Base-by-base conservation (phyloP, 1,139 yeast genomes). In the Yamadazyma conglobata region DNA sequence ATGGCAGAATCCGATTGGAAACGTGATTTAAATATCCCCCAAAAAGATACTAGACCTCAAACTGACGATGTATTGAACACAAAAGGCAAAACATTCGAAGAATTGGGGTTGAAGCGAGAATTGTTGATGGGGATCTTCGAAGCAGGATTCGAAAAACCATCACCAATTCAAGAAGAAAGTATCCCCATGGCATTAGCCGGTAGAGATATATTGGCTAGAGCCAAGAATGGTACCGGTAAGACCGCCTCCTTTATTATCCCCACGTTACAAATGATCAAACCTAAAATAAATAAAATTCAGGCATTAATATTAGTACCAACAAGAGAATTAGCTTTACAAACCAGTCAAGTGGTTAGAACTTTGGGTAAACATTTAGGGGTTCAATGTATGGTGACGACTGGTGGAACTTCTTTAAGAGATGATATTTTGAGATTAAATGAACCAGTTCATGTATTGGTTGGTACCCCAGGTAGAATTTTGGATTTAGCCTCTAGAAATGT, bases 141-240 rank as follows among this genome's bases (percentile, higher is more conserved):
- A 60, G 97, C 98, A 2, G 98, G 99, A 27, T 91, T 91, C 53
- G 99, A 91, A 58, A 87, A 85, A 54, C 98, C 99, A 7, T 87
- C 96, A 14, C 98, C 99, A 13, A 88, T 91, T 52, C 99, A 91
- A 64, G 97, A 91, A 65, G 98, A 89, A 58, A 79, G 96, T 10
- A 91, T 91, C 38, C 98, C 98, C 3, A 85, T 88, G 56, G 96
- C 97, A 1, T 72, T 91, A 31, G 83, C 94, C 29, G 97, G 98
- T 31, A 79, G 96, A 64, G 98, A 91, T 60, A 85, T 93, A 40
- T 74, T 91, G 44, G 99, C 99, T 10, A 78, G 98, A 64, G 98
- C 99, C 28, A 93, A 91, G 58, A 93, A 93, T 58, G 98, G 98
- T 45, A 91, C 98, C 1, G 98, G 98, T 48, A 91, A 91, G 58